A percentile compares a stretch with the other conserved stretches of the same genome.
phyloP scores from a whole-genome alignment of 345 rosid genomes.

The Corchorus capsularis region DNA sequence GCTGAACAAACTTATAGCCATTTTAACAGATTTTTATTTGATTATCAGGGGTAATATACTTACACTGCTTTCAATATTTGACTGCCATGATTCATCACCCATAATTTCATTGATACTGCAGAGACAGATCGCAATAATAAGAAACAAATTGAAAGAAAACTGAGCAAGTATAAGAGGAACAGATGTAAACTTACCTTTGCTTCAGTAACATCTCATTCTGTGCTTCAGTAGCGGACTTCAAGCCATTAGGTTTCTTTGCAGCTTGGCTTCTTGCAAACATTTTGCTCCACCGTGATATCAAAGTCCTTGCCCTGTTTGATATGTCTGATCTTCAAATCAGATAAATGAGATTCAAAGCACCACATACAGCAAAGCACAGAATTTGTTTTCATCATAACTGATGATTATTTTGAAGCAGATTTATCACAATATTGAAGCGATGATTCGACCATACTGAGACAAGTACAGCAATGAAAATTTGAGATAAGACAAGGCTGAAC shows the following conservation, averaged over 20 bases:
- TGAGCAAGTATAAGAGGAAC: constrained; percentile 18
- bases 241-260: constrained; percentile 67
- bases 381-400: neutral
- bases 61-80: constrained; percentile 51
- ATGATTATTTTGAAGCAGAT: neutral
- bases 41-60: constrained; percentile 32
- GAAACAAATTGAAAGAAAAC: constrained; percentile 26
- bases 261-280: constrained; percentile 75
- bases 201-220: constrained; percentile 74
- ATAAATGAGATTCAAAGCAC: constrained; percentile 63
- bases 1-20: neutral
- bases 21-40: constrained; percentile 19
- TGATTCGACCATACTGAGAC: neutral
- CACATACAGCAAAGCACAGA: constrained; percentile 18
- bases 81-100: constrained; percentile 64
- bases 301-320: constrained; percentile 95
- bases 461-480: neutral
- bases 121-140: constrained; percentile 27
- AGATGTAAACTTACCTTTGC: constrained; percentile 63
- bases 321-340: constrained; percentile 99
- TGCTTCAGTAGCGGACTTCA: constrained; percentile 49
- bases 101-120: constrained; percentile 86
- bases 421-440: neutral
- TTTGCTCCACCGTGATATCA: constrained; percentile 93
- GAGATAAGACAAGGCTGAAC: neutral